These are phyloP conservation scores for Lentinula raphanica DNA, from an alignment of 768 basidiomycete species.

Conservation along the genomic window DNA sequence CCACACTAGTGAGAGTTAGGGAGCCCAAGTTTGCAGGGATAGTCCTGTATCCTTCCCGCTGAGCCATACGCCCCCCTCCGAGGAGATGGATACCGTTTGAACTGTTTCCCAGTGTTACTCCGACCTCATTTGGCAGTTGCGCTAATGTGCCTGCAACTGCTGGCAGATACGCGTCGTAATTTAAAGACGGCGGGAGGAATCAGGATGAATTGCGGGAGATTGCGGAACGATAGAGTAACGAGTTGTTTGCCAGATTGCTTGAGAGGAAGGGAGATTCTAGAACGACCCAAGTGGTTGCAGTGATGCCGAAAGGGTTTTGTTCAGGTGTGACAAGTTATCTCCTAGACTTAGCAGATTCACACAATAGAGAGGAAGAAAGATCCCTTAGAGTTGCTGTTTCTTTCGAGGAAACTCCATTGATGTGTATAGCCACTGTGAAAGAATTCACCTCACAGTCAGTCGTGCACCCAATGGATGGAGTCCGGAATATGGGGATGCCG, in stretches of 20 bases:
- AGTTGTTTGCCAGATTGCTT: no score
- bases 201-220: neutral
- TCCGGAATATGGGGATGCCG: neutral
- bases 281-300: no score
- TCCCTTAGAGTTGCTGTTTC: neutral
- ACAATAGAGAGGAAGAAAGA: neutral
- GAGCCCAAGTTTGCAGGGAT: neutral
- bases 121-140: neutral
- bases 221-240: no score
- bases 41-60: neutral
- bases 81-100: neutral
- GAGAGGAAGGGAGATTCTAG: no score
- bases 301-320: no score
- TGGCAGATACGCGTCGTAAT: neutral
- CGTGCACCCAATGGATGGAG: neutral
- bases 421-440: no score
- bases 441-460: neutral
- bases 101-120: neutral
- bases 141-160: neutral
- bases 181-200: neutral
- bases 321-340: no score
- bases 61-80: neutral
- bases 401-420: neutral
- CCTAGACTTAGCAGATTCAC: no score
- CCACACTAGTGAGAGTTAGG: neutral